These are phyloP conservation scores for Penicillium daleae DNA, from an alignment of 495 filamentous ascomycete species.

Conservation along the genomic window DNA sequence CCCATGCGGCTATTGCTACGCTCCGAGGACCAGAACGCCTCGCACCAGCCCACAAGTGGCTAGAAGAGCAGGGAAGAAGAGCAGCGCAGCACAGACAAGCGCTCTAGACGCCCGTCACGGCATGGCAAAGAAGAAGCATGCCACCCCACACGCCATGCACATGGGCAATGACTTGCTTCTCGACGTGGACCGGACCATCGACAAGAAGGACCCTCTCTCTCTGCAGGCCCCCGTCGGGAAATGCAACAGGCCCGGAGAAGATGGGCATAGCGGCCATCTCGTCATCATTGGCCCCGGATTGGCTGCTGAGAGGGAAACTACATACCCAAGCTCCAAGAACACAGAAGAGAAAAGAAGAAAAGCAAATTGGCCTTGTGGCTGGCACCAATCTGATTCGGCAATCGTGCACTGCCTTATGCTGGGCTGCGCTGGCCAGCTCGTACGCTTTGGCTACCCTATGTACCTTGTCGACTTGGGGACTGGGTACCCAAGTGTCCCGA, in stretches of 20 bases:
- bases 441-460: background rate
- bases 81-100: constrained; percentile 35
- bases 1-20: constrained; percentile 30
- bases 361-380: constrained; percentile 5
- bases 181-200: constrained; percentile 8
- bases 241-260: constrained; percentile 3
- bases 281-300: constrained; percentile 30
- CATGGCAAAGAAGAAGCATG: constrained; percentile 10
- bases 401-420: background rate
- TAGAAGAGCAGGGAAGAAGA: constrained; percentile 12
- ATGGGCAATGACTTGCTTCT: constrained; percentile 33
- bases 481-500: constrained; percentile 9
- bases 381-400: constrained; percentile 18
- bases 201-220: constrained; percentile 16
- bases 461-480: constrained; percentile 6
- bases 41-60: constrained; percentile 19
- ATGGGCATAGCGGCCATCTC: background rate
- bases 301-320: constrained; percentile 26
- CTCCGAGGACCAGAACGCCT: constrained; percentile 12
- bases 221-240: constrained; percentile 15
- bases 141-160: constrained; percentile 27
- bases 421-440: constrained; percentile 1
- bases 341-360: background rate
- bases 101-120: constrained; percentile 42
- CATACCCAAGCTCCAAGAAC: constrained; percentile 13